Base-by-base conservation (phyloP, 2,329 filamentous ascomycete genomes). In the Penicillium decumbens region DNA sequence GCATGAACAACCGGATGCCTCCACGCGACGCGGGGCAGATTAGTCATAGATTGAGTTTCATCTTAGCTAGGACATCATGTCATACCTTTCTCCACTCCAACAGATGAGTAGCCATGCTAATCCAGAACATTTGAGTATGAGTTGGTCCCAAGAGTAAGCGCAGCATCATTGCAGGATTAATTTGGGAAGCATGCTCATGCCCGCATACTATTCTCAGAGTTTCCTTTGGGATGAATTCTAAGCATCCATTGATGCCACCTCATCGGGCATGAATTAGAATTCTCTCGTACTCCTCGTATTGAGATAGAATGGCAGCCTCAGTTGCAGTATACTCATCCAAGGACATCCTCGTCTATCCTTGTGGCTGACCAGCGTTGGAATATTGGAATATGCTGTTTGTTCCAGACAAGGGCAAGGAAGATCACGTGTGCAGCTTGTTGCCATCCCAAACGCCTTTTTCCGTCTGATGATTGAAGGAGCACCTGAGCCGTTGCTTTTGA, bases 31-130 rank as follows among this genome's bases (percentile, higher is more conserved):
- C 43, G 58, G 54, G 51, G 45, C 50, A 46, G 57, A 61, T 61
- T 61, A 61, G 59, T 61, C 59, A 61, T 27, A 40, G 23, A 20
- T 40, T 15, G 13, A 23, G 25, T 25, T 7, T 7, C 12, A 23
- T 24, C 12, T 10, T 15, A 18, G 7, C n/a, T 18, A 7, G 15
- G 18, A 39, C 20, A n/a, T 35, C 32, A 35, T 12, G 32, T 35
- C 32, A 35, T 12, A 13, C 4, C 10, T 29, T 18, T 18, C n/a
- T 35, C 32, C n/a, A 35, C 15, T 18, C 32, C 13, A 3, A 15
- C 8, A 8, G 6, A 18, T 3, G 15, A 20, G 18, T 9, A 37
- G 3, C 7, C 15, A 37, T 37, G 33, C 8, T 20, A 12, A 12
- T 18, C 3, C 3, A 20, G 15, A 20, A 10, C 3, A 18, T 20